Conservation (phyloP, 352 stramenopile species). For the Phytophthora hibernalis region DNA sequence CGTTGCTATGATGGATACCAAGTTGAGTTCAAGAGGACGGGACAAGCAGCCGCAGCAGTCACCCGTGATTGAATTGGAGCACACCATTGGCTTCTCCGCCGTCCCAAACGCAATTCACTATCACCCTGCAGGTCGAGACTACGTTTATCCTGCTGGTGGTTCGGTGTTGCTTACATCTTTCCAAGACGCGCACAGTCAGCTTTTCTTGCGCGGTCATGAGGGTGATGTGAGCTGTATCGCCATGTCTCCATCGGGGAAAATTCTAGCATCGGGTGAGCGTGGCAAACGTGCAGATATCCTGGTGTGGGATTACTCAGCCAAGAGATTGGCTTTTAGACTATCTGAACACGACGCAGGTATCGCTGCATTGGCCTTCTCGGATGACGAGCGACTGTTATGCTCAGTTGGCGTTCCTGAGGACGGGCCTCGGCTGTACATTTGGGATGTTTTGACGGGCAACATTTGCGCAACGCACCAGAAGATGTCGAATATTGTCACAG, state of each 20-base stretch:
- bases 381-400: conserved; percentile 91
- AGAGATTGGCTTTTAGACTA: conserved; percentile 81
- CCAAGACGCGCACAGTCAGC: conserved; percentile 80
- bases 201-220: conserved; percentile 88
- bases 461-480: conserved; percentile 89
- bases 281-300: conserved; percentile 87
- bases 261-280: conserved; percentile 87
- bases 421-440: conserved; percentile 86
- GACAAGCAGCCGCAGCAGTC: conserved; percentile 22
- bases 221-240: conserved; percentile 82
- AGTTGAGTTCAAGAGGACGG: conserved; percentile 16
- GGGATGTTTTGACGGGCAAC: conserved; percentile 89
- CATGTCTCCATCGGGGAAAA: conserved; percentile 76
- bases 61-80: conserved; percentile 86
- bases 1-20: conserved; percentile 16
- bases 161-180: conserved; percentile 85
- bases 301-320: conserved; percentile 88
- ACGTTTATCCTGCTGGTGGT: conserved; percentile 89
- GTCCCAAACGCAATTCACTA: conserved; percentile 88
- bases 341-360: conserved; percentile 93
- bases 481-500: conserved; percentile 59
- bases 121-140: conserved; percentile 82
- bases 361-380: conserved; percentile 86
- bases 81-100: conserved; percentile 92
- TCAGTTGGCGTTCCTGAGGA: conserved; percentile 83